These are phyloP conservation scores for Tricholoma terreum DNA, from an alignment of 768 basidiomycete genomes.

Conservation along the genomic window DNA sequence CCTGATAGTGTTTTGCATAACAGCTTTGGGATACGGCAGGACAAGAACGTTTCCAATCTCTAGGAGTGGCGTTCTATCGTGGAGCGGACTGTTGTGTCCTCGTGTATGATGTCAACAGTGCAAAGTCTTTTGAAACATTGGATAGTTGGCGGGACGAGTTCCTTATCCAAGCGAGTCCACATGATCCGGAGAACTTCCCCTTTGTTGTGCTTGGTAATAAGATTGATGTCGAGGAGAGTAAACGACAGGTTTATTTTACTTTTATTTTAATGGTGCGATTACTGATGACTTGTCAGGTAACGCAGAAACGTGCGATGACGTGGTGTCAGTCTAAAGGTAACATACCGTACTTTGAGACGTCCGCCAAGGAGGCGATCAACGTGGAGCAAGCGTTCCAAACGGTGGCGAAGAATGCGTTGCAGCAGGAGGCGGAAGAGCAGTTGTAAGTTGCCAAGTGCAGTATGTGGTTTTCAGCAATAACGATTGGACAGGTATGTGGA, in stretches of 20 bases:
- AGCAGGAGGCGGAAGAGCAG: conserved; percentile 96
- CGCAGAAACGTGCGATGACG: conserved; percentile 99
- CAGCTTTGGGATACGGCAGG: conserved; percentile 99
- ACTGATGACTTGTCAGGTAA: conserved; percentile 58
- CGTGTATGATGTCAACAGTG: conserved; percentile 98
- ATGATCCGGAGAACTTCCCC: conserved; percentile 99
- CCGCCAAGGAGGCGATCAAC: conserved; percentile 99
- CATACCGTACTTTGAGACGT: conserved; percentile 99
- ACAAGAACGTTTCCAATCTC: conserved; percentile 98
- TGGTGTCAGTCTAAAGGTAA: conserved; percentile 99
- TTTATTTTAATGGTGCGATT: not conserved
- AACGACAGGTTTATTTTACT: conserved; percentile 72
- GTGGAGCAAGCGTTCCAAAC: conserved; percentile 99
- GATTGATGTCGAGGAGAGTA: conserved; percentile 99
- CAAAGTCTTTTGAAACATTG: conserved; percentile 97
- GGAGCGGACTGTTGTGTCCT: conserved; percentile 99
- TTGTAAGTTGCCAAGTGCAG: conserved; percentile 50
- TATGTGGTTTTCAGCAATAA: conserved; percentile 12
- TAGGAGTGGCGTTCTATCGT: conserved; percentile 98
- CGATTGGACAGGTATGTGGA: conserved; percentile 76
- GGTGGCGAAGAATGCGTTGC: conserved; percentile 98
- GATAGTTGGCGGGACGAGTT: conserved; percentile 99
- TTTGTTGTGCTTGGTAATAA: conserved; percentile 99
- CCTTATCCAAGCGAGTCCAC: conserved; percentile 96
- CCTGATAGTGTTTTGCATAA: not conserved